A percentile compares a stretch with the other conserved stretches of the same genome.
Conservation (phyloP, 2,329 filamentous ascomycete species). For the Endoconidiophora laricicola region DNA sequence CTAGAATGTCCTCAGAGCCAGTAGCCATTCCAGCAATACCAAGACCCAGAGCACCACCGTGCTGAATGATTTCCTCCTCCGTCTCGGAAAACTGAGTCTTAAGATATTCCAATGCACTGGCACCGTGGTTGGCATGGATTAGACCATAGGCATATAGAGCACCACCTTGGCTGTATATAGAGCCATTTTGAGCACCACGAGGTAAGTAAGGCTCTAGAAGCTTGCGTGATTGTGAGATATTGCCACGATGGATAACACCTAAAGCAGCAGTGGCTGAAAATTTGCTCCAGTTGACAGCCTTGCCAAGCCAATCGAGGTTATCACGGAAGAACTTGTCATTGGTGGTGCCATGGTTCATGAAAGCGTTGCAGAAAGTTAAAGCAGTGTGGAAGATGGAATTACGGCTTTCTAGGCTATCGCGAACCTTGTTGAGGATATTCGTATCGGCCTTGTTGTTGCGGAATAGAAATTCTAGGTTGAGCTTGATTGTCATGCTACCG, state of each 20-base stretch:
- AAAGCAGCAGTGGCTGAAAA: conserved; percentile 94
- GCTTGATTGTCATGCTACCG: conserved; percentile 81
- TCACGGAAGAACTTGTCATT: conserved; percentile 98
- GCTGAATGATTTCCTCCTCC: conserved; percentile 85
- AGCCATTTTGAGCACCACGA: conserved; percentile 58
- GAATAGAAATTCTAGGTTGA: conserved; percentile 93
- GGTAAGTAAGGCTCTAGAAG: conserved; percentile 90
- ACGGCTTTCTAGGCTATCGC: conserved; percentile 84
- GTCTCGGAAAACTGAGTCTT: conserved; percentile 57
- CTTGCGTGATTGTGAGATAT: conserved; percentile 83
- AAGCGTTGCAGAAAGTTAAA: conserved; percentile 92
- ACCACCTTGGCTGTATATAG: conserved; percentile 88
- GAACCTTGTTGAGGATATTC: conserved; percentile 86
- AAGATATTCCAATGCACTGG: conserved; percentile 70
- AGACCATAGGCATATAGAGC: conserved; percentile 89
- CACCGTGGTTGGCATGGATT: conserved; percentile 94
- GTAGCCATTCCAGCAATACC: conserved; percentile 97
- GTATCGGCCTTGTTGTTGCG: conserved; percentile 88
- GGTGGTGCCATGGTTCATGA: conserved; percentile 97
- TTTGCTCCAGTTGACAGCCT: conserved; percentile 98
- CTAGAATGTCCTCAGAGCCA: conserved; percentile 76
- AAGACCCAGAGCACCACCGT: conserved; percentile 85
- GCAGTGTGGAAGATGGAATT: conserved; percentile 98
- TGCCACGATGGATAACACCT: conserved; percentile 91
- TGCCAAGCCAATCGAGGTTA: conserved; percentile 93